phyloP scores from a whole-genome alignment of 495 filamentous ascomycete genomes.

The Aspergillus carlsbadensis region DNA sequence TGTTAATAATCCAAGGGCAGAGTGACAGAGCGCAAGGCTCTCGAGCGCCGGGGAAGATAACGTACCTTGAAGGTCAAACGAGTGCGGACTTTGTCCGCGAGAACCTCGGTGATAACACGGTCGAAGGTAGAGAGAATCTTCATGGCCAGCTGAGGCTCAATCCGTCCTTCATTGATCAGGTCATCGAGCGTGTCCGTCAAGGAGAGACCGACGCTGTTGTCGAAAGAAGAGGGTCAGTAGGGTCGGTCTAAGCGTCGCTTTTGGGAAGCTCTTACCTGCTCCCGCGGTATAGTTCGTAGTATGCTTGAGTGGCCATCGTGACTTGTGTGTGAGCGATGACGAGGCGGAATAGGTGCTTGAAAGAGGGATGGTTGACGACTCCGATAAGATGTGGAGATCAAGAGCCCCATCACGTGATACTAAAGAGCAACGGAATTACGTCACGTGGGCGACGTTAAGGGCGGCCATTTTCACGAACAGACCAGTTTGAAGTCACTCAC shows the following conservation, averaged over 20 bases:
- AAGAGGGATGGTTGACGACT: constrained; percentile 17
- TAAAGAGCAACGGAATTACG: neutral
- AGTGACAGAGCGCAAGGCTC: neutral
- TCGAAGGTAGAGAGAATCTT: constrained; percentile 95
- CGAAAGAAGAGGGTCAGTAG: constrained; percentile 4
- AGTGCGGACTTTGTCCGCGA: constrained; percentile 87
- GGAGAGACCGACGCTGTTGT: constrained; percentile 76
- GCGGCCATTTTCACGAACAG: neutral
- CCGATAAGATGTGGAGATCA: constrained; percentile 12
- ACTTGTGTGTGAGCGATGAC: constrained; percentile 9
- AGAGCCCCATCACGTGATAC: constrained; percentile 17
- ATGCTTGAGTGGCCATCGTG: constrained; percentile 47
- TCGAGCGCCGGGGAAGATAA: neutral
- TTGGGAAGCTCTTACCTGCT: constrained; percentile 66
- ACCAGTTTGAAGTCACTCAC: neutral
- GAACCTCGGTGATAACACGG: constrained; percentile 78
- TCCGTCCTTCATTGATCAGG: constrained; percentile 84
- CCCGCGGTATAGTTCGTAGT: constrained; percentile 96
- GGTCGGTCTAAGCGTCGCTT: too few relatives aligned
- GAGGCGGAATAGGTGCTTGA: constrained; percentile 15
- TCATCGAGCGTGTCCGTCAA: constrained; percentile 97
- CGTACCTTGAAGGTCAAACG: constrained; percentile 91
- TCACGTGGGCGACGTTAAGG: neutral
- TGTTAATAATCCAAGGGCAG: neutral
- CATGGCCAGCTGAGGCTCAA: constrained; percentile 98